phyloP scores from a whole-genome alignment of 306 rosid genomes.

The Fragaria ananassa region DNA sequence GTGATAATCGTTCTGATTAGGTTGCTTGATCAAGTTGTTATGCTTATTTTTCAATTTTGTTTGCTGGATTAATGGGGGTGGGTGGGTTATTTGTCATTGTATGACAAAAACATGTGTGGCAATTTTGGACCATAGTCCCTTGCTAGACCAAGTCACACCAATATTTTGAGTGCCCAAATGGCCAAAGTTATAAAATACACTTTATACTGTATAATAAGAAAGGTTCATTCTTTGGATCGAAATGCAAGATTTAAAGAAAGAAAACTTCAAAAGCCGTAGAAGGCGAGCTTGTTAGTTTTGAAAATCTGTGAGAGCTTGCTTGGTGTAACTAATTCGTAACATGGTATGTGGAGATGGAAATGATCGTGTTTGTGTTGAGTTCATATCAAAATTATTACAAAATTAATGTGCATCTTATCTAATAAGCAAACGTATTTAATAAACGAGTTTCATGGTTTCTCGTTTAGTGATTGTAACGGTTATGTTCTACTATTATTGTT shows the following conservation, averaged over 20 bases:
- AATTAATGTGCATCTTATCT: not conserved
- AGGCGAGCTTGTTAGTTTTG: not conserved
- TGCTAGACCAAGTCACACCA: not conserved
- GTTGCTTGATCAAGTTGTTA: not conserved
- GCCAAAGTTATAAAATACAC: not conserved
- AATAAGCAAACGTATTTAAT: not conserved
- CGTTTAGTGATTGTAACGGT: not conserved
- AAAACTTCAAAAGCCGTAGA: not conserved
- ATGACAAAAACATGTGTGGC: not conserved
- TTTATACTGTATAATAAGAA: too few relatives aligned
- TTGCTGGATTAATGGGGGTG: not conserved
- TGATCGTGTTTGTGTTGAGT: not conserved
- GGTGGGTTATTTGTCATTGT: not conserved
- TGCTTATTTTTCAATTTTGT: not conserved
- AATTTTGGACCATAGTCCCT: conserved; percentile 3
- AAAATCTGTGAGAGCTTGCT: not conserved
- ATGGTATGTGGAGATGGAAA: not conserved
- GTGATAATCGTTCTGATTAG: not conserved
- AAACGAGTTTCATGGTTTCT: not conserved
- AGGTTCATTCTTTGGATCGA: not conserved
- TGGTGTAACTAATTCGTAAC: not conserved
- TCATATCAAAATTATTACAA: not conserved
- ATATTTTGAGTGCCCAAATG: not conserved
- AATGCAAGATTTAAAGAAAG: not conserved
- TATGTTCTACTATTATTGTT: not conserved